phyloP scores from a whole-genome alignment of 345 rosid genomes.

The Eutrema yunnanense region DNA sequence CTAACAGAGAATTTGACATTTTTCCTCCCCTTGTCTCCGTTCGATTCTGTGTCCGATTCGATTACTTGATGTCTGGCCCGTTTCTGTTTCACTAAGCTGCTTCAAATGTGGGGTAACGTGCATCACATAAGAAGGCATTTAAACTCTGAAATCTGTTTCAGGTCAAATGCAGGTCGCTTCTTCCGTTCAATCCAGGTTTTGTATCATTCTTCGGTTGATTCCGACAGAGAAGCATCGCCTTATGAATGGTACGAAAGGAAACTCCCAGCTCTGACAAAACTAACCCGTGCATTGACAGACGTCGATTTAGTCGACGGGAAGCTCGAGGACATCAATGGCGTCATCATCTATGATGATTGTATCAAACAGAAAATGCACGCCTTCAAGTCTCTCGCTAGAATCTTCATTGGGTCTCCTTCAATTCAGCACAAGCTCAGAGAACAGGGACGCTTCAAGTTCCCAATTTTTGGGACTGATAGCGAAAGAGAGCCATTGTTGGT shows the following conservation, averaged over 20 bases:
- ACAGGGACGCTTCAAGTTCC: constrained; percentile 15
- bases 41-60: not conserved
- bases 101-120: constrained; percentile 8
- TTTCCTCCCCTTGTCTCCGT: not conserved
- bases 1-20: not conserved
- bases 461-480: constrained; percentile 31
- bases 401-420: constrained; percentile 55
- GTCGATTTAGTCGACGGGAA: constrained; percentile 55
- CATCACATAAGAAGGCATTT: constrained; percentile 10
- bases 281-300: constrained; percentile 35
- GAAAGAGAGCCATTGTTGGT: constrained; percentile 56
- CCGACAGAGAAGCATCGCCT: constrained; percentile 29
- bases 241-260: constrained; percentile 45
- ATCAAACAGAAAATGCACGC: constrained; percentile 38
- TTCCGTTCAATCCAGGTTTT: constrained; percentile 20
- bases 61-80: not conserved
- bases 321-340: constrained; percentile 40
- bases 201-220: constrained; percentile 34
- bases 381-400: constrained; percentile 58
- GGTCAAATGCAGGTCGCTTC: constrained; percentile 4
- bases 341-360: constrained; percentile 40
- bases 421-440: constrained; percentile 42
- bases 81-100: not conserved
- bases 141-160: not conserved
- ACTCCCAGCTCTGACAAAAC: constrained; percentile 40